Evolutionary conservation across 768 basidiomycete species (phyloP).

Genomic region (Pleurotus salmoneostramineus): DNA sequence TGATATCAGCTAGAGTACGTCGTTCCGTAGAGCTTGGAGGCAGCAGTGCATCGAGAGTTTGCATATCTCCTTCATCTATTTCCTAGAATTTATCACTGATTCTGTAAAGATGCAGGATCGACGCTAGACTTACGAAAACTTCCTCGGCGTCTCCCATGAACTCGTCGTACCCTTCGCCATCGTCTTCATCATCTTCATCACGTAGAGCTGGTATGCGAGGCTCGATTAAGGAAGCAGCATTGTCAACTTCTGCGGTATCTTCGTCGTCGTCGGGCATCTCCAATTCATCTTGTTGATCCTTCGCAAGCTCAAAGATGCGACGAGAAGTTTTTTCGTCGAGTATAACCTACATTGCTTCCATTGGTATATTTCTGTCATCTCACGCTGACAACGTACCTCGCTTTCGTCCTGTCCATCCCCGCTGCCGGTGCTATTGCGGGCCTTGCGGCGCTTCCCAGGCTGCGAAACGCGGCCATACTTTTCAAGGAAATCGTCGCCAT

Average conservation of each 20-base stretch:
- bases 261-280: conserved; percentile 60
- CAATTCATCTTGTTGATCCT: conserved; percentile 90
- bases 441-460: conserved; percentile 72
- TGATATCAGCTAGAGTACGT: conserved; percentile 92
- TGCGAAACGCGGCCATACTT: conserved; percentile 78
- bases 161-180: conserved; percentile 53
- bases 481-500: conserved; percentile 69
- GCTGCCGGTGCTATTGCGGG: conserved; percentile 36
- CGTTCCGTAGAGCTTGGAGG: conserved; percentile 74
- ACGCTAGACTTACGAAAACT: conserved; percentile 45
- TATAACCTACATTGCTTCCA: conserved; percentile 41
- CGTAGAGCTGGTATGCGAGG: conserved; percentile 35
- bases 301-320: conserved; percentile 88
- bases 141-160: conserved; percentile 52
- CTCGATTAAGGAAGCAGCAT: conserved; percentile 22
- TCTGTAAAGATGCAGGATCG: conserved; percentile 1
- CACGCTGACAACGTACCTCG: conserved; percentile 39
- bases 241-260: conserved; percentile 35
- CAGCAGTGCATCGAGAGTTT: conserved; percentile 77
- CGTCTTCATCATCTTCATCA: conserved; percentile 43
- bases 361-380: neutral
- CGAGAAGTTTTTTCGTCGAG: conserved; percentile 80
- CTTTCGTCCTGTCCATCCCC: conserved; percentile 47
- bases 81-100: conserved; percentile 41
- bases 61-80: conserved; percentile 88